phyloP scores from a whole-genome alignment of 495 filamentous ascomycete species.

The Lasiosphaeria ovina region DNA sequence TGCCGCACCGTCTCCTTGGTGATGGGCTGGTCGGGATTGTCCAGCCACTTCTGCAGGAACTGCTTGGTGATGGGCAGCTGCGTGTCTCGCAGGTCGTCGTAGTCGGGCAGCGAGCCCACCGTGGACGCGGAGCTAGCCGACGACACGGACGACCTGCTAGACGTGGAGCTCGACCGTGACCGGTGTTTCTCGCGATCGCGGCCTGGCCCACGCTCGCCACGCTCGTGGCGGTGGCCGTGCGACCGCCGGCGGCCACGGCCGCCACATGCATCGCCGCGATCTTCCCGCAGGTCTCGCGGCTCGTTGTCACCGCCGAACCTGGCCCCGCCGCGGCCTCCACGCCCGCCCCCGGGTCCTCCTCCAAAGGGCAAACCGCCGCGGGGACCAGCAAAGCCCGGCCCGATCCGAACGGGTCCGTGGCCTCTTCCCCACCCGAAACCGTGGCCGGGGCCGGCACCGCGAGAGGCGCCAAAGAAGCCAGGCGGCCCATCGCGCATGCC shows the following conservation, averaged over 20 bases:
- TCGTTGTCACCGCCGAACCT: not conserved
- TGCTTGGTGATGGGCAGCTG: constrained; percentile 41
- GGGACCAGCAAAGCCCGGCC: not conserved
- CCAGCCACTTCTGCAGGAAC: constrained; percentile 40
- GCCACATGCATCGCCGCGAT: not conserved
- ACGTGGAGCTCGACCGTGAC: constrained; percentile 16
- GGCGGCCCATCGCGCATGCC: no score
- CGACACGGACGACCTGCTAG: constrained; percentile 11
- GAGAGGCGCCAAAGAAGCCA: no score
- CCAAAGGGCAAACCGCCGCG: constrained; percentile 7
- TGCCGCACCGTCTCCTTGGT: constrained; percentile 40
- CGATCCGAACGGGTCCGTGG: no score
- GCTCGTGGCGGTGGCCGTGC: no score
- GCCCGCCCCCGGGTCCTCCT: constrained; percentile 5
- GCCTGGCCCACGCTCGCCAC: not conserved
- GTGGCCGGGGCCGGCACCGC: no score
- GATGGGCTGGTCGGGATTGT: constrained; percentile 42
- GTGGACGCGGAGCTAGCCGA: constrained; percentile 32
- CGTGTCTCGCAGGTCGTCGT: constrained; percentile 40
- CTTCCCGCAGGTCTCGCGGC: not conserved
- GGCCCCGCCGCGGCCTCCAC: not conserved
- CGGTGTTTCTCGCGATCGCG: constrained; percentile 10
- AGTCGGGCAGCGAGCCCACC: constrained; percentile 46
- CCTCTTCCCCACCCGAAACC: no score
- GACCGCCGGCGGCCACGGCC: not conserved